phyloP scores from a whole-genome alignment of 345 rosid species.

The Salix viminalis region DNA sequence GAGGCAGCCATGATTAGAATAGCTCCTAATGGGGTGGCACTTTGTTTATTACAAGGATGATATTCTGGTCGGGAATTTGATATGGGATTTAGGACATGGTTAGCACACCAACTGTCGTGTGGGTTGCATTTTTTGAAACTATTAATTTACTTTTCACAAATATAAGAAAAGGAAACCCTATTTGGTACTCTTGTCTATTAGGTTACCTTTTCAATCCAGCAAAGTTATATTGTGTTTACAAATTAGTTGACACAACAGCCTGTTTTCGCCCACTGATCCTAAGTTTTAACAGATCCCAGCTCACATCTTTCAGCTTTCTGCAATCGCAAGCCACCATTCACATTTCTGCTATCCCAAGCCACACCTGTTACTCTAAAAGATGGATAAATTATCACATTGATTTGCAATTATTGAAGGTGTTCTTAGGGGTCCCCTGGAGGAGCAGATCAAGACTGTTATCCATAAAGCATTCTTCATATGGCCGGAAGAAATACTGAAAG shows the following conservation, averaged over 20 bases:
- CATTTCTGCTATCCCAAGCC: neutral
- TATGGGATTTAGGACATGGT: neutral
- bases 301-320: neutral
- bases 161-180: neutral
- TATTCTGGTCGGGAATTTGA: neutral
- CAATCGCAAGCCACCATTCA: neutral
- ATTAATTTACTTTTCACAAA: neutral
- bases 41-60: neutral
- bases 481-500: neutral
- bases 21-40: neutral
- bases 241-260: neutral
- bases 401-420: neutral
- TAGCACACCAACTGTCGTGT: neutral
- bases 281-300: neutral
- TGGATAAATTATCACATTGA: neutral
- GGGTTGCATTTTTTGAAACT: neutral
- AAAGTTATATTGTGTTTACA: neutral
- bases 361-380: neutral
- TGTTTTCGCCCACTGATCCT: neutral
- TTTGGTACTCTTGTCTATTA: neutral
- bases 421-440: no score
- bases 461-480: neutral
- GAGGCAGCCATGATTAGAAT: neutral
- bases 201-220: neutral
- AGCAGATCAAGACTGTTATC: neutral